phyloP scores from a whole-genome alignment of 2,329 filamentous ascomycete genomes.

The Colletotrichum aenigma region DNA sequence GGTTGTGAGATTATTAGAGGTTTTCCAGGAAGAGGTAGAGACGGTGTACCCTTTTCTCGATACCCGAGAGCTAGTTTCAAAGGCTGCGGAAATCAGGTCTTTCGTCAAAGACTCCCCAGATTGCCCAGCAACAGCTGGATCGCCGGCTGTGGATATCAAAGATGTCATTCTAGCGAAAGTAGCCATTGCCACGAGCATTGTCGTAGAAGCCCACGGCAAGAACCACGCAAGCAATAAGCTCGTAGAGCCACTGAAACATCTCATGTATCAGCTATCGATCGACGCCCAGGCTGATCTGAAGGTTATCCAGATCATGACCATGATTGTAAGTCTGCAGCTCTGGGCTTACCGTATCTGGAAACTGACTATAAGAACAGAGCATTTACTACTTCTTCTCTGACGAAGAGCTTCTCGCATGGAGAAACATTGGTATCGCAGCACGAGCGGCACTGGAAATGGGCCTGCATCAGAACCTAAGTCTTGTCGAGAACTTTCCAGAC shows the following conservation, averaged over 20 bases:
- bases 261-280: neutral
- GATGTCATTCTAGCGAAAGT: slow-evolving; percentile 36
- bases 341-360: rapidly evolving
- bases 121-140: no score
- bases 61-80: slow-evolving; percentile 27
- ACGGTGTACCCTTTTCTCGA: slow-evolving; percentile 38
- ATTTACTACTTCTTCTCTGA: slow-evolving; percentile 50
- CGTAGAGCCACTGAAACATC: slow-evolving; percentile 30
- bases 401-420: slow-evolving; percentile 53
- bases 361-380: slow-evolving; percentile 26
- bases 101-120: slow-evolving; percentile 20
- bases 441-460: slow-evolving; percentile 53
- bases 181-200: slow-evolving; percentile 34
- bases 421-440: slow-evolving; percentile 49
- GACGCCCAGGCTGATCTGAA: slow-evolving; percentile 34
- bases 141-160: slow-evolving; percentile 15
- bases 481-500: slow-evolving; percentile 41
- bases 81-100: slow-evolving; percentile 29
- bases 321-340: slow-evolving; percentile 26
- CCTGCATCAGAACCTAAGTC: slow-evolving; percentile 48
- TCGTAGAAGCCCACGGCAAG: slow-evolving; percentile 34
- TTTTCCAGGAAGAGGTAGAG: slow-evolving; percentile 44
- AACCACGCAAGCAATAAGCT: slow-evolving; percentile 29
- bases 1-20: slow-evolving; percentile 32
- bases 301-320: slow-evolving; percentile 33